These are phyloP conservation scores for Colletotrichum spaethianum DNA, from an alignment of 2,329 filamentous ascomycete genomes.

Conservation along the genomic window DNA sequence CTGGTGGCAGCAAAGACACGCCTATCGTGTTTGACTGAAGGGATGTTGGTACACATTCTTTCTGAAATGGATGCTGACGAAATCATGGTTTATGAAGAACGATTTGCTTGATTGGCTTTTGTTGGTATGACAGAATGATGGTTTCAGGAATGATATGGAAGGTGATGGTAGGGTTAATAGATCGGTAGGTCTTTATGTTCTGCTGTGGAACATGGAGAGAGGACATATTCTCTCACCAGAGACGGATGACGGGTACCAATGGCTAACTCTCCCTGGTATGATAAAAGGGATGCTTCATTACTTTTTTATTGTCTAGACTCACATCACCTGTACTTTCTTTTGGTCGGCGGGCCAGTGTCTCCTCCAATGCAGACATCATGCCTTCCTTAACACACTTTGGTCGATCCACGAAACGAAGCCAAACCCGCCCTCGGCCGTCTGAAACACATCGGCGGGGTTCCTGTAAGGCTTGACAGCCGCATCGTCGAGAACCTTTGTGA, in stretches of 20 bases:
- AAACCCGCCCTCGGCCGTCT: constrained; percentile 23
- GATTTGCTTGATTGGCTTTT: not conserved
- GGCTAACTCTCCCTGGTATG: not conserved
- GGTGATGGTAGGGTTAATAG: not conserved
- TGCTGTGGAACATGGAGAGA: not conserved
- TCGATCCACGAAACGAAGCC: constrained; percentile 40
- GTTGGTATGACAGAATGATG: not conserved
- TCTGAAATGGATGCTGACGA: not conserved
- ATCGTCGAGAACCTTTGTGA: constrained; percentile 63
- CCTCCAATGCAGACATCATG: constrained; percentile 3
- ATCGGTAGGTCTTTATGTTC: not conserved
- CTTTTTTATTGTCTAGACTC: not conserved
- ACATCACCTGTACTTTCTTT: not conserved
- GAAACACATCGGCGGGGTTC: constrained; percentile 36
- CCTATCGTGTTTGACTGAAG: constrained; percentile 15
- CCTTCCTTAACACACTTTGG: constrained; percentile 33
- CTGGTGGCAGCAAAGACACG: not conserved
- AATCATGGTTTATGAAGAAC: not conserved
- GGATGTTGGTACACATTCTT: not conserved
- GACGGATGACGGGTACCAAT: not conserved
- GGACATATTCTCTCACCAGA: not conserved
- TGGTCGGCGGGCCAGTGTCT: not conserved
- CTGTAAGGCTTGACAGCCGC: constrained; percentile 48
- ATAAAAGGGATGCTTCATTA: not conserved
- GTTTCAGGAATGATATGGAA: too few relatives aligned